Percentiles rank a stretch among this genome's conserved stretches.
phyloP scores from a whole-genome alignment of 495 filamentous ascomycete species.

The Neurospora sp. region DNA sequence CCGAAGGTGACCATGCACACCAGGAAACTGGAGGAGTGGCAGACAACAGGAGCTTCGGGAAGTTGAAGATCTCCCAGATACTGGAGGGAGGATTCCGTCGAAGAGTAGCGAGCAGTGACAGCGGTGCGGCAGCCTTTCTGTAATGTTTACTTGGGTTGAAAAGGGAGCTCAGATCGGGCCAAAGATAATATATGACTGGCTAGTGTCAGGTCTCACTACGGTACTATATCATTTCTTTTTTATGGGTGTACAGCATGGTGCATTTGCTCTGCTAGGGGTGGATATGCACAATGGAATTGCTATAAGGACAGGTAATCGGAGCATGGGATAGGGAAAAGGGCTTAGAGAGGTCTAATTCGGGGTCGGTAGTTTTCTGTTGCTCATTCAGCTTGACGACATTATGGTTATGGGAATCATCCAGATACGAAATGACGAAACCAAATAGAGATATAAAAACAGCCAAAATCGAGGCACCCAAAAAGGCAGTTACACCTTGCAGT shows the following conservation, averaged over 20 bases:
- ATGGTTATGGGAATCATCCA: neutral
- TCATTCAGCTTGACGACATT: neutral
- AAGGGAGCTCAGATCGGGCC: neutral
- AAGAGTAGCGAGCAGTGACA: neutral
- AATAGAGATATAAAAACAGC: neutral
- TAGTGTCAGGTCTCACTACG: neutral
- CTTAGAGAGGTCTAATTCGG: neutral
- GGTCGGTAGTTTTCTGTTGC: neutral
- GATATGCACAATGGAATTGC: neutral
- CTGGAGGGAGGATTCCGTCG: neutral
- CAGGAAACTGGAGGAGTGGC: neutral
- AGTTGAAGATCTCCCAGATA: neutral
- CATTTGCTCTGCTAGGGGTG: neutral
- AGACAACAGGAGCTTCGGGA: neutral
- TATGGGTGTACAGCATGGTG: neutral
- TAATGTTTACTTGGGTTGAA: neutral
- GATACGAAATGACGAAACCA: neutral
- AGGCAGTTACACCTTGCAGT: neutral
- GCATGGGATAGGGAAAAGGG: neutral
- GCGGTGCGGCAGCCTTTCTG: neutral
- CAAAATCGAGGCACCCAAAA: neutral
- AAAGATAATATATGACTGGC: neutral
- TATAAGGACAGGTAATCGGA: neutral
- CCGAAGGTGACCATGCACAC: neutral
- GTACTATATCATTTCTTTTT: neutral